phyloP scores from a whole-genome alignment of 2,329 filamentous ascomycete species.

The Neopestalotiopsis sp. region DNA sequence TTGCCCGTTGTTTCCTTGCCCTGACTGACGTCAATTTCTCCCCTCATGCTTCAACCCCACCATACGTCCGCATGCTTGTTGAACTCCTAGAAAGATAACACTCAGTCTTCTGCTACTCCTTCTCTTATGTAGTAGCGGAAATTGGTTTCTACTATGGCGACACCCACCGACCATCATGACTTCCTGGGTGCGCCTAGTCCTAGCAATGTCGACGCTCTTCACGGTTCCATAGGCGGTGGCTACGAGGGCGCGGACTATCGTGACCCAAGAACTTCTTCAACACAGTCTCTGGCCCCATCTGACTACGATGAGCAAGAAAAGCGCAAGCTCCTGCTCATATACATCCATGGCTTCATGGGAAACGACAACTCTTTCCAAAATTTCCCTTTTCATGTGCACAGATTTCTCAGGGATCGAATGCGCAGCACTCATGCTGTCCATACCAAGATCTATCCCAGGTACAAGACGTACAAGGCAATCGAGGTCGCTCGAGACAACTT shows the following conservation, averaged over 20 bases:
- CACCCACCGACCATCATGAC: background rate
- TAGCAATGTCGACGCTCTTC: background rate
- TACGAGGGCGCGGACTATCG: slow-evolving; percentile 25
- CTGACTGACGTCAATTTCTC: slow-evolving; percentile 1
- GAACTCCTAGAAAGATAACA: background rate
- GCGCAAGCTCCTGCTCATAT: slow-evolving; percentile 74
- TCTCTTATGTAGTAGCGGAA: background rate
- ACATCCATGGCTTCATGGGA: slow-evolving; percentile 91
- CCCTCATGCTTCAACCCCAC: slow-evolving; percentile 1
- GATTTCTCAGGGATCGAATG: slow-evolving; percentile 69
- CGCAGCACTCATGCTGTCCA: slow-evolving; percentile 79
- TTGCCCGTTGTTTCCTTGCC: background rate
- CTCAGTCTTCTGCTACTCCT: background rate
- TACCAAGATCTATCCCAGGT: slow-evolving; percentile 83
- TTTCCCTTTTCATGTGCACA: slow-evolving; percentile 87
- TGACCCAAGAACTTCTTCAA: slow-evolving; percentile 56
- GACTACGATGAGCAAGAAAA: slow-evolving; percentile 38
- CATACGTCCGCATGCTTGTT: background rate
- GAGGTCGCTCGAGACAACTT: slow-evolving; percentile 81
- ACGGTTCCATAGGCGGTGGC: slow-evolving; percentile 17
- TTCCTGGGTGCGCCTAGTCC: background rate
- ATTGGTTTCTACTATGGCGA: background rate
- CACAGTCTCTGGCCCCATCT: slow-evolving; percentile 42
- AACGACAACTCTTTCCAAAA: slow-evolving; percentile 85
- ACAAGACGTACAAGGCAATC: slow-evolving; percentile 76